phyloP scores from a whole-genome alignment of 345 rosid genomes.

The Turnera subulata region DNA sequence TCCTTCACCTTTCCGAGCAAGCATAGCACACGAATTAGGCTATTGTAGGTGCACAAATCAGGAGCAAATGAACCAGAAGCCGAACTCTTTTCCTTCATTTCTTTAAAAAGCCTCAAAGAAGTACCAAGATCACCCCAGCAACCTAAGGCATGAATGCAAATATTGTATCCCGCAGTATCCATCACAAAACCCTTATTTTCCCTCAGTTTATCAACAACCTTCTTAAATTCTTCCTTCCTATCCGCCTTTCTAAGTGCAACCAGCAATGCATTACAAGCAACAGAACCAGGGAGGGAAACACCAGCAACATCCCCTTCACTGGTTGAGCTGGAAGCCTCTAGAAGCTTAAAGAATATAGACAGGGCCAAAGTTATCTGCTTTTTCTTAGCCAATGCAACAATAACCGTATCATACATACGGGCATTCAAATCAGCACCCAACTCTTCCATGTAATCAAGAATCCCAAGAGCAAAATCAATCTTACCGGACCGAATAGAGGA shows the following conservation, averaged over 20 bases:
- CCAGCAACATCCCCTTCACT: slow-evolving; percentile 14
- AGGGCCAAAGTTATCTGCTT: slow-evolving; percentile 53
- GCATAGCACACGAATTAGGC: slow-evolving; percentile 70
- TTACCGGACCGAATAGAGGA: slow-evolving; percentile 50
- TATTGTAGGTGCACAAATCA: slow-evolving; percentile 86
- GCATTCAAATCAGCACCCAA: slow-evolving; percentile 41
- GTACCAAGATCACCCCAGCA: slow-evolving; percentile 69
- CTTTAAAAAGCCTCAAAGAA: slow-evolving; percentile 65
- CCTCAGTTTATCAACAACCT: slow-evolving; percentile 44
- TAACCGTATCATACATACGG: slow-evolving; percentile 54
- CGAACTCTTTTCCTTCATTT: slow-evolving; percentile 60
- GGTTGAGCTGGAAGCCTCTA: slow-evolving; percentile 31
- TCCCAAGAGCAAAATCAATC: slow-evolving; percentile 56
- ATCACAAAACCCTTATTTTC: slow-evolving; percentile 43
- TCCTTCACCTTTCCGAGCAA: slow-evolving; percentile 70
- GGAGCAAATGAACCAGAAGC: slow-evolving; percentile 43
- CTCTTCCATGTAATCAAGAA: slow-evolving; percentile 77
- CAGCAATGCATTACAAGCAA: slow-evolving; percentile 62
- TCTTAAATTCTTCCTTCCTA: slow-evolving; percentile 54
- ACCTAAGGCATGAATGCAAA: slow-evolving; percentile 84
- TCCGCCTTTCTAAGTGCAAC: slow-evolving; percentile 58
- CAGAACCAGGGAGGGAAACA: slow-evolving; percentile 42
- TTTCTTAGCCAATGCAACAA: slow-evolving; percentile 62
- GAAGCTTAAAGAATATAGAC: slow-evolving; percentile 63
- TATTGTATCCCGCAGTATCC: slow-evolving; percentile 67